Percentiles rank a stretch among this genome's conserved stretches.
These are phyloP conservation scores for Oryza punctata DNA, from an alignment of 176 grass and related monocot genomes.

Conservation along the genomic window DNA sequence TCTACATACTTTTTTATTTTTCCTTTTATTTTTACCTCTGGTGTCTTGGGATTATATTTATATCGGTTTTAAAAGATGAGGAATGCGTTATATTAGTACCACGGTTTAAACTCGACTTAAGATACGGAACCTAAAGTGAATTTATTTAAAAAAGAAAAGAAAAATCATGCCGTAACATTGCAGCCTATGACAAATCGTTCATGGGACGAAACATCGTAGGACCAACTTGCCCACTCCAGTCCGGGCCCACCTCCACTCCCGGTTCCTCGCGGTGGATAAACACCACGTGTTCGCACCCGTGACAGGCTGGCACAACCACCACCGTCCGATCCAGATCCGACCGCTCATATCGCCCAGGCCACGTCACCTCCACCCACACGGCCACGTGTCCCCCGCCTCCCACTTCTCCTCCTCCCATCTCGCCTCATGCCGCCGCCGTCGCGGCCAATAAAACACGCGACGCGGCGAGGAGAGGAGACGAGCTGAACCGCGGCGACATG, in stretches of 20 bases:
- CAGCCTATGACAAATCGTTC: neutral
- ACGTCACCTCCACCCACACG: constrained; percentile 3
- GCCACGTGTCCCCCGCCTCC: constrained; percentile 25
- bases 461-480: neutral
- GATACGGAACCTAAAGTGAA: no score
- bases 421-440: constrained; percentile 15
- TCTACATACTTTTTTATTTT: no score
- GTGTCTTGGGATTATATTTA: no score
- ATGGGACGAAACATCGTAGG: neutral
- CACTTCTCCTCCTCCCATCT: neutral
- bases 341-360: neutral
- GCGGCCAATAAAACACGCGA: neutral
- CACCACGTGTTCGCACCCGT: neutral
- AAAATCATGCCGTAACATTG: no score
- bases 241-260: neutral
- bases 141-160: no score
- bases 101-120: no score
- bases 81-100: no score
- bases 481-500: constrained; percentile 30
- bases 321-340: constrained; percentile 32
- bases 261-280: neutral
- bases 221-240: neutral
- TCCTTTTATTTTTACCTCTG: no score
- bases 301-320: neutral
- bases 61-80: no score